Evolutionary conservation across 257 asterid genomes (phyloP), one percentile per base, ranked within the genome.

Genomic region (Penstemon eatonii): DNA sequence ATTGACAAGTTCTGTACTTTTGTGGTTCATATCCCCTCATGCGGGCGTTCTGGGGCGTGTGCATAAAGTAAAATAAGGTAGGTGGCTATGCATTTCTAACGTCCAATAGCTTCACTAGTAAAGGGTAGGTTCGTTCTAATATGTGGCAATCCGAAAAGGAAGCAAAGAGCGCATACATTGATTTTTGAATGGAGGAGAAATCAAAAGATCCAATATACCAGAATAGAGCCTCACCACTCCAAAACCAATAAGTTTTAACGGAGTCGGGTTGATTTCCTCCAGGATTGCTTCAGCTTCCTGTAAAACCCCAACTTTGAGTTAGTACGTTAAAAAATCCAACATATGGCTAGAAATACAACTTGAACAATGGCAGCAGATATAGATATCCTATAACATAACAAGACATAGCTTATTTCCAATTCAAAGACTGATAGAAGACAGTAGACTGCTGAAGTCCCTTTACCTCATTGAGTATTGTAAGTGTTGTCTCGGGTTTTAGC

Each of bases 281-380:
- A 91, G 68, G 68, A 91, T 89, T 50, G 98, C 98, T 82, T 89
- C 92, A 65, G 92, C 96, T 65, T 92, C 98, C 98, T 92, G 64
- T 13, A 36, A 74, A 37, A 73, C 43, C 68, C 63, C 63, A 54
- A 56, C 43, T 68, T 67, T 46, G 60, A 18, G 59, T 77, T 56
- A 77, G 62, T 68, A 56, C 37, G 11, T 51, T 51, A 45, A 75
- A 10, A 52, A 15, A 56, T 11, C 13, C 19, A 65, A 39, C 5
- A 44, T 7, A 42, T 8, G 40, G 36, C 4, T 18, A 63, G 4
- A 65, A 70, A 46, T 38, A 15, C 37, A 47, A 40, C 37, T 7
- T 19, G 7, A 25, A 45, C 7, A 65, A 46, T 9, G 11, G 25
- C 68, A 49, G 46, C 36, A 41, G 11, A 45, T 12, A 6, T 13